Base-by-base conservation (phyloP, 106 monocot species). In the Dendrobium nobile region DNA sequence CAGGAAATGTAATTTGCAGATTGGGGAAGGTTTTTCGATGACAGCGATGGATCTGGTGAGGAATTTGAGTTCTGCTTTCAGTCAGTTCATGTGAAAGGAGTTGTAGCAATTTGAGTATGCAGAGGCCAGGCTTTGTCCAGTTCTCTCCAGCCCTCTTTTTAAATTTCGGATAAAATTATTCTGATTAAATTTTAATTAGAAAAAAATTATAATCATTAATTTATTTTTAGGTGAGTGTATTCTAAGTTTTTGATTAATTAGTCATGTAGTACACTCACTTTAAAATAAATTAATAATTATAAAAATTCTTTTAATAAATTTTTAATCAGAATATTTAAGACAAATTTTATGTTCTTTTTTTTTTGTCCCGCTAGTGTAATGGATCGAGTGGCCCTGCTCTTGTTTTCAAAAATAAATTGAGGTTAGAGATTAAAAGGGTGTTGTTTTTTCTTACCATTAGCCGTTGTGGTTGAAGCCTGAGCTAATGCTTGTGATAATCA, bases 1-100 rank as follows among this genome's bases (percentile, higher is more conserved):
- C 7, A 54, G 2, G 19, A 20, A 22, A 2, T 47, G 2, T 27
- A 7, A 27, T 48, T 48, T 84, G 41, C 88, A 96, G 96, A 83
- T 93, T 79, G 93, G 90, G 26, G 96, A 96, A 54, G 90, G 83
- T 13, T 93, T 93, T 81, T 90, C 86, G 37, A 81, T 88, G 88
- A 85, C 88, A 43, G 87, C 84, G 68, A 91, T 88, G 75, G 96
- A 93, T 47, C 41, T 96, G 67, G 88, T 93, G 78, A 96, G 86
- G 88, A 85, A 88, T 79, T 87, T 96, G 42, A 83, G 82, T 54
- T 78, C 75, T 44, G 82, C 83, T 41, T 87, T 88, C 82, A 88
- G 79, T 41, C 54, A 86, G 11, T 70, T 70, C 70, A 80, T 87
- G 76, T 89, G 86, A 89, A 54, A 7, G 5, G 24, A 64, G 5